Conservation (phyloP, 2,329 filamentous ascomycete species). For the Talaromyces sp. region DNA sequence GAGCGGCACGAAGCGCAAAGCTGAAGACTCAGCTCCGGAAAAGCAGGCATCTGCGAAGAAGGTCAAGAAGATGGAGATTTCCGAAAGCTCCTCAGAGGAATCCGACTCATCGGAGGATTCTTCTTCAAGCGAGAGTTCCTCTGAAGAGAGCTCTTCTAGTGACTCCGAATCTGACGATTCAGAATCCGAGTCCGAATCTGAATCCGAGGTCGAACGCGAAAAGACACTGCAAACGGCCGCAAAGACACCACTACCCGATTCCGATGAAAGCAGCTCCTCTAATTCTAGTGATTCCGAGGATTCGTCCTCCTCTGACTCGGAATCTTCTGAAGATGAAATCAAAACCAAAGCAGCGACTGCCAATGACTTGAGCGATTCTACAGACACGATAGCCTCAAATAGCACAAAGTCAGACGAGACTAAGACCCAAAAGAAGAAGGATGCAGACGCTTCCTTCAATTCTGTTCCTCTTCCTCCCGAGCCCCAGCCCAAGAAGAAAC, state of each 20-base stretch:
- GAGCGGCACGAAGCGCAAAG: constrained; percentile 58
- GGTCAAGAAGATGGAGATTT: constrained; percentile 35
- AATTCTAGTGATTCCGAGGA: constrained; percentile 22
- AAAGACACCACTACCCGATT: constrained; percentile 37
- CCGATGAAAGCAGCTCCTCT: constrained; percentile 26
- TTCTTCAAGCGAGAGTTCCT: constrained; percentile 30
- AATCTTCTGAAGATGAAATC: constrained; percentile 23
- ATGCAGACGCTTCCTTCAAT: constrained; percentile 22
- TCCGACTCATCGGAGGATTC: constrained; percentile 25
- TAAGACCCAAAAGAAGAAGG: constrained; percentile 23
- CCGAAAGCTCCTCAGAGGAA: constrained; percentile 10
- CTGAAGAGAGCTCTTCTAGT: constrained; percentile 26
- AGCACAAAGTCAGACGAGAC: constrained; percentile 20
- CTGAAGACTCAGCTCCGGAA: constrained; percentile 48
- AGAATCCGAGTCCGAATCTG: constrained; percentile 24
- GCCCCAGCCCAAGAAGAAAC: constrained; percentile 33
- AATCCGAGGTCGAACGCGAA: constrained; percentile 26
- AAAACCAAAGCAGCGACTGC: constrained; percentile 18
- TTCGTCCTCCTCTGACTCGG: constrained; percentile 22
- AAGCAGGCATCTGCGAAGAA: constrained; percentile 54
- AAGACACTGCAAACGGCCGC: constrained; percentile 31
- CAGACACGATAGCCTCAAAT: constrained; percentile 14
- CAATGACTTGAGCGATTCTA: constrained; percentile 19
- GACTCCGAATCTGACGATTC: constrained; percentile 34
- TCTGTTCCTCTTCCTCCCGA: constrained; percentile 23